Evolutionary conservation across 2,329 filamentous ascomycete genomes (phyloP).

Genomic region (Fusarium pseudoanthophilum): DNA sequence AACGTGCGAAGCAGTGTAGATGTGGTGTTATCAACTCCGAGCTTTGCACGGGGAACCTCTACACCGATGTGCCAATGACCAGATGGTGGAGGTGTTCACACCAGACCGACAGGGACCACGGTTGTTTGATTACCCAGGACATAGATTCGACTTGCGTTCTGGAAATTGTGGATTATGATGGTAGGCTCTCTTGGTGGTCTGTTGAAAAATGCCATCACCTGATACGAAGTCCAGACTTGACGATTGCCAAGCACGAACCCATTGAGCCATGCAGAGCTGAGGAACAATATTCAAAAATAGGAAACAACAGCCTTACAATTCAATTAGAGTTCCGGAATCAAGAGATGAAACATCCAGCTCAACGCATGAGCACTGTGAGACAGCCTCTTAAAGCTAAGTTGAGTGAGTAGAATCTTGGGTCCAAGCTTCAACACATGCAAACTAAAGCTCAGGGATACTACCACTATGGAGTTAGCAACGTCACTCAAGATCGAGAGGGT

Average conservation of each 20-base stretch:
- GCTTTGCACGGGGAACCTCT: conserved; percentile 7
- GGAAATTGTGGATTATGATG: conserved; percentile 33
- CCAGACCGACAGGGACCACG: conserved; percentile 23
- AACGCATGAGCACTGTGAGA: conserved; percentile 22
- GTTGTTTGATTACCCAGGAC: conserved; percentile 14
- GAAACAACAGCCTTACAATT: neutral
- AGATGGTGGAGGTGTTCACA: conserved; percentile 38
- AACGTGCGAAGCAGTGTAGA: conserved; percentile 2
- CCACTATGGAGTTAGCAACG: conserved; percentile 27
- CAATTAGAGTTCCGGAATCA: neutral
- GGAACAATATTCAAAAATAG: conserved; percentile 2
- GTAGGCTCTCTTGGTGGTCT: conserved; percentile 27
- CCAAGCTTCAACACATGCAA: conserved; percentile 20
- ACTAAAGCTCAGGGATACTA: conserved; percentile 1
- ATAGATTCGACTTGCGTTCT: conserved; percentile 38
- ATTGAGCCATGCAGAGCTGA: neutral
- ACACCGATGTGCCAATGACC: conserved; percentile 15
- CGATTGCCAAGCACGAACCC: conserved; percentile 16
- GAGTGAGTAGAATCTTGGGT: conserved; percentile 16
- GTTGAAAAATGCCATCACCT: conserved; percentile 30
- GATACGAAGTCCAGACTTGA: conserved; percentile 18
- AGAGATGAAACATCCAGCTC: conserved; percentile 17
- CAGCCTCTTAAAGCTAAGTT: conserved; percentile 17
- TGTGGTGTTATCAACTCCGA: conserved; percentile 34
- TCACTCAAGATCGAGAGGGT: conserved; percentile 27